Evolutionary conservation across 2,329 filamentous ascomycete genomes (phyloP).

Genomic region (Xylaria sp.): DNA sequence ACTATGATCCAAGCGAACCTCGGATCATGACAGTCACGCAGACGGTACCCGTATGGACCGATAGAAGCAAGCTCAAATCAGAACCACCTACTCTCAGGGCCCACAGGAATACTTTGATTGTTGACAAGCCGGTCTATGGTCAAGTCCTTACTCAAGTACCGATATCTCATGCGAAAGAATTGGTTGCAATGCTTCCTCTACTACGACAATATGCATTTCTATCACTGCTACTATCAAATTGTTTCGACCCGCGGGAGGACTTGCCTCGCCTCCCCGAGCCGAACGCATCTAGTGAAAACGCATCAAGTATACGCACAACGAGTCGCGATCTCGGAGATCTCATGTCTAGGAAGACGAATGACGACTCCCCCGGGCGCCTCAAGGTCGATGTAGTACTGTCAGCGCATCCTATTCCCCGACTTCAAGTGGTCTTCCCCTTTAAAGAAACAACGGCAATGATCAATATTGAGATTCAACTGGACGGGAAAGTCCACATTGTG

Average conservation of each 20-base stretch:
- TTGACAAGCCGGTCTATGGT: slow-evolving; percentile 76
- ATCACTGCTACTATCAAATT: slow-evolving; percentile 66
- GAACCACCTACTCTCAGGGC: slow-evolving; percentile 41
- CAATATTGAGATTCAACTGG: slow-evolving; percentile 63
- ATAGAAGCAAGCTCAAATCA: slow-evolving; percentile 33
- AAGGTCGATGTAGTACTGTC: slow-evolving; percentile 59
- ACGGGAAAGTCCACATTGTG: slow-evolving; percentile 63
- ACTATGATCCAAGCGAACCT: slow-evolving; percentile 62
- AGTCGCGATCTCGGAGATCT: slow-evolving; percentile 33
- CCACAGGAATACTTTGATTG: slow-evolving; percentile 67
- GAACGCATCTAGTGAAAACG: slow-evolving; percentile 16
- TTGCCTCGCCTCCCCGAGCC: slow-evolving; percentile 34
- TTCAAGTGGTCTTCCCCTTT: slow-evolving; percentile 62
- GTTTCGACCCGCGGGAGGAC: slow-evolving; percentile 53
- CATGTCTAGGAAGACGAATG: slow-evolving; percentile 21
- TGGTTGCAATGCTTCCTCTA: slow-evolving; percentile 74
- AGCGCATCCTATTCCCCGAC: slow-evolving; percentile 54
- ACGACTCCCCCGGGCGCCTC: slow-evolving; percentile 12
- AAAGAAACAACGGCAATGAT: slow-evolving; percentile 56
- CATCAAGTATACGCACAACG: slow-evolving; percentile 31
- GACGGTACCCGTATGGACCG: slow-evolving; percentile 50
- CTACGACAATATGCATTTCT: slow-evolving; percentile 78
- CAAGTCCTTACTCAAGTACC: slow-evolving; percentile 70
- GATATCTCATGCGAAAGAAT: slow-evolving; percentile 78
- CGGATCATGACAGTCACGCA: slow-evolving; percentile 59